Percentiles rank a stretch among this genome's conserved stretches.
Conservation (phyloP, 805 yeast genomes). For the Ogataea naganishii region DNA sequence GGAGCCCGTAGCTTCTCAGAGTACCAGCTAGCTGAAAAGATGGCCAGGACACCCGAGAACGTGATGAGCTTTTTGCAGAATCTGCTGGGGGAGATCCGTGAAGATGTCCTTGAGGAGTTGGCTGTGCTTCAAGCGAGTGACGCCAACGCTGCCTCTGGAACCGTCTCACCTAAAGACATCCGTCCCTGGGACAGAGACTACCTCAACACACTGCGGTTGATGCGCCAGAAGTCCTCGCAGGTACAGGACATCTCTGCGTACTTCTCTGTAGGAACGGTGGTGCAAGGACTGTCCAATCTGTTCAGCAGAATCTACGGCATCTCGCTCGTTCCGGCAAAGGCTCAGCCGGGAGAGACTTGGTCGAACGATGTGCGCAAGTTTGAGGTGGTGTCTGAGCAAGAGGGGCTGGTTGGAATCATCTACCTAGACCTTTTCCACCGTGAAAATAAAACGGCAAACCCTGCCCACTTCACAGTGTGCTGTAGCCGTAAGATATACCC, state of each 20-base stretch:
- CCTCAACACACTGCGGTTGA: slow-evolving; percentile 19
- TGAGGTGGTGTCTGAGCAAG: slow-evolving; percentile 57
- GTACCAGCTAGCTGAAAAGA: slow-evolving; percentile 80
- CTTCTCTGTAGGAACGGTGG: slow-evolving; percentile 78
- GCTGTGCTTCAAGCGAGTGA: slow-evolving; percentile 31
- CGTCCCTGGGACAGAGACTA: slow-evolving; percentile 94
- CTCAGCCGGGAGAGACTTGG: slow-evolving; percentile 79
- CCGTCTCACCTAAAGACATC: slow-evolving; percentile 10
- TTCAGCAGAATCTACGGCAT: slow-evolving; percentile 72
- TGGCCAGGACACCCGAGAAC: slow-evolving; percentile 76
- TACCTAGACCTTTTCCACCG: slow-evolving; percentile 85
- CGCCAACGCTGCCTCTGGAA: slow-evolving; percentile 6
- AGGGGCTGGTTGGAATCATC: slow-evolving; percentile 66
- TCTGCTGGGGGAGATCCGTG: slow-evolving; percentile 41
- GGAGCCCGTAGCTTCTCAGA: slow-evolving; percentile 65
- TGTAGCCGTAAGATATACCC: slow-evolving; percentile 78
- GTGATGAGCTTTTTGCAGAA: slow-evolving; percentile 63
- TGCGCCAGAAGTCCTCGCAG: slow-evolving; percentile 26
- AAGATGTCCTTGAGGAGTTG: slow-evolving; percentile 54
- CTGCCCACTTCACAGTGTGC: slow-evolving; percentile 93
- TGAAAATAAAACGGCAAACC: slow-evolving; percentile 65
- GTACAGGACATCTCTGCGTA: slow-evolving; percentile 51
- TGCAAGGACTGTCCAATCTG: slow-evolving; percentile 71
- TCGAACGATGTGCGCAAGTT: slow-evolving; percentile 74
- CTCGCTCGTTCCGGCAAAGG: slow-evolving; percentile 55